A percentile compares a stretch with the other conserved stretches of the same genome.
Evolutionary conservation across 75 land plant genomes (phyloP).

Genomic region (Cunninghamia lanceolata): DNA sequence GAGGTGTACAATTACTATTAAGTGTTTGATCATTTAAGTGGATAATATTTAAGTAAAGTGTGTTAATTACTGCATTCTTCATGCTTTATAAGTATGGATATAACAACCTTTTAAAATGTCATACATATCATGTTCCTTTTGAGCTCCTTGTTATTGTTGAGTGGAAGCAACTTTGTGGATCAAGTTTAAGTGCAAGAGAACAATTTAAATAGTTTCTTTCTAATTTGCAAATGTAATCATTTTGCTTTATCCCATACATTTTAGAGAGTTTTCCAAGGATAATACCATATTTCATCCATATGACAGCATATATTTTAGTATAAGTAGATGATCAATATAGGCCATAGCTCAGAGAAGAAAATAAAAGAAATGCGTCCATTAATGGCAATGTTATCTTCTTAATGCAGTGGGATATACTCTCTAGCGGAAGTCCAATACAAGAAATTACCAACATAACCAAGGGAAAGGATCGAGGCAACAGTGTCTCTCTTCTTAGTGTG

Average conservation of each 20-base stretch:
- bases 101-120: background rate
- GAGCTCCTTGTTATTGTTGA: no score
- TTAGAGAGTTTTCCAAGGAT: background rate
- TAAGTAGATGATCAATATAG: background rate
- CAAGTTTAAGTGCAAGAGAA: background rate
- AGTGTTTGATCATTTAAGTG: no score
- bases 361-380: background rate
- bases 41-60: no score
- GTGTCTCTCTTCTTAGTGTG: slow-evolving; percentile 65
- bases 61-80: background rate
- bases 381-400: background rate
- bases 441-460: slow-evolving; percentile 66
- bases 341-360: background rate
- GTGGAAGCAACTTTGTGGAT: background rate
- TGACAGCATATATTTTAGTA: background rate
- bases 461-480: slow-evolving; percentile 82
- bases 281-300: background rate
- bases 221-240: background rate
- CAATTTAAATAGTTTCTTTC: background rate
- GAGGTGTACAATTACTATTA: no score
- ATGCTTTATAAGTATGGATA: background rate
- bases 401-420: slow-evolving; percentile 84
- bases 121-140: no score
- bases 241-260: background rate
- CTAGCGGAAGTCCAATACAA: slow-evolving; percentile 39